These are phyloP conservation scores for Delonix regia DNA, from an alignment of 306 rosid species.

Conservation along the genomic window DNA sequence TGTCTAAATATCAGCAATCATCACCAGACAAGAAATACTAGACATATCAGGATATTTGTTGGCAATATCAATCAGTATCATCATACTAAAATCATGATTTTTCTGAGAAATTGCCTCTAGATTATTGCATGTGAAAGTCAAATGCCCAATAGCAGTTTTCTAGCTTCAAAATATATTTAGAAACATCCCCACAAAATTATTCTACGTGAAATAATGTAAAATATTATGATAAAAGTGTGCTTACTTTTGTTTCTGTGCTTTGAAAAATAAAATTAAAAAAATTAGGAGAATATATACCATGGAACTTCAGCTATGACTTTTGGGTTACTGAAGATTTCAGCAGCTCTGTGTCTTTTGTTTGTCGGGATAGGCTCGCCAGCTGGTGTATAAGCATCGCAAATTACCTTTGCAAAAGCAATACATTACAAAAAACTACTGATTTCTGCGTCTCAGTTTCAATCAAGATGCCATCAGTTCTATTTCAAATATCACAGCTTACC, in stretches of 20 bases:
- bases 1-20: slow-evolving; percentile 10
- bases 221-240: slow-evolving; percentile 4
- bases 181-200: background rate
- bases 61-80: slow-evolving; percentile 12
- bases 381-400: slow-evolving; percentile 92
- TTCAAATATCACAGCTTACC: slow-evolving; percentile 53
- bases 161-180: background rate
- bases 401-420: slow-evolving; percentile 62
- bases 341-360: slow-evolving; percentile 89
- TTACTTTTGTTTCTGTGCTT: background rate
- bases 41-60: slow-evolving; percentile 9
- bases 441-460: slow-evolving; percentile 34
- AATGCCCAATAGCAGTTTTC: background rate
- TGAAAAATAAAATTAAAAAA: slow-evolving; percentile 1
- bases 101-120: slow-evolving; percentile 1
- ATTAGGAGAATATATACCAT: slow-evolving; percentile 55
- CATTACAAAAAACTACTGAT: slow-evolving; percentile 28
- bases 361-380: slow-evolving; percentile 95
- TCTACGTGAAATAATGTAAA: background rate
- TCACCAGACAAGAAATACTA: slow-evolving; percentile 5
- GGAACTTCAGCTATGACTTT: slow-evolving; percentile 83
- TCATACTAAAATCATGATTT: background rate
- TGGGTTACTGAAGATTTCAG: slow-evolving; percentile 77
- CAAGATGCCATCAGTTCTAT: slow-evolving; percentile 22
- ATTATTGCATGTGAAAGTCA: background rate